Evolutionary conservation across 768 basidiomycete species (phyloP), one percentile per base, ranked within the genome.

Genomic region (Lentinula sp.): DNA sequence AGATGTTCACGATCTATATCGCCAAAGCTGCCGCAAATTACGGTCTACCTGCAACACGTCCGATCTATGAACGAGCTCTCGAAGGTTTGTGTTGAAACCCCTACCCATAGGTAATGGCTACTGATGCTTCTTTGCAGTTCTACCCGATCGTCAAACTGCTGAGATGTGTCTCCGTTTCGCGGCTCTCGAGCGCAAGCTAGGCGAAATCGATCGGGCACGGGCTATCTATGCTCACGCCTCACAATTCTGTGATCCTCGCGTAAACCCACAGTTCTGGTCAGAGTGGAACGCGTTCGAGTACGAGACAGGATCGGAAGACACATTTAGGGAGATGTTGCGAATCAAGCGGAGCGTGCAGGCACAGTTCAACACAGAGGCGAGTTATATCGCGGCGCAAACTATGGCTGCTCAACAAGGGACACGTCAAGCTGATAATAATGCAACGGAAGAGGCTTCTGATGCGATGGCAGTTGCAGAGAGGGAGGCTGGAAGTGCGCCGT

Each of bases 241-340:
- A 18, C 97, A 99, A 69, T 98, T 99, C 82, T 99, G 96, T 73
- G 96, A 98, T 71, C 96, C 96, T 12, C 85, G 96, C 16, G 84
- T 90, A 63, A 86, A 91, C 70, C 88, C 94, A 39, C 86, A 87
- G 62, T 98, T 98, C 81, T 98, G 97, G 97, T 74, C 81, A 35
- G 93, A 97, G 71, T 98, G 97, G 97, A 95, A 98, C 72, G 80
- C 80, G 55, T 99, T 98, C 77, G 97, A 99, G 75, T 93, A 98
- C 68, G 97, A 98, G 72, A 97, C 95, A 2, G 97, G 97, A 1
- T 96, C 93, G 1, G 97, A 99, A 72, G 97, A 99, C 71, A 99
- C 97, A 0, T 99, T 99, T 87, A 81, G 88, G 64, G 91, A 93
- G 76, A 93, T 93, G 91, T 72, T 94, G 61, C 87, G 95, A 41